Conservation (phyloP, 1,284 basidiomycete species). For the Xerocomus amazonicus region DNA sequence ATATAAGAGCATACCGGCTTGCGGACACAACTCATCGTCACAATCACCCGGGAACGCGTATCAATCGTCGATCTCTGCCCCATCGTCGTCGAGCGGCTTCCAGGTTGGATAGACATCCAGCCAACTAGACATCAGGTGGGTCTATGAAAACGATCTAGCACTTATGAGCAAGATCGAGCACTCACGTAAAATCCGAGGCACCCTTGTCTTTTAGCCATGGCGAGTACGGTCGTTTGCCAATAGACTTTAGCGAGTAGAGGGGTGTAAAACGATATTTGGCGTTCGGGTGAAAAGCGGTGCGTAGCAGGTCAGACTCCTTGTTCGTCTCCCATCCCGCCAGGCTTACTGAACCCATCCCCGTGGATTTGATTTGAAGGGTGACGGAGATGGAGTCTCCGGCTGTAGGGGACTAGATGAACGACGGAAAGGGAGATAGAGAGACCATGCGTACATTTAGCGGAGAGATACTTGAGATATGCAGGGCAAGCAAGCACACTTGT, state of each 20-base stretch:
- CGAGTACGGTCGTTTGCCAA: neutral
- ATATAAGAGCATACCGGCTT: too few species aligned
- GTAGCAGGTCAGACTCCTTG: conserved; percentile 8
- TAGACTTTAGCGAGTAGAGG: conserved; percentile 6
- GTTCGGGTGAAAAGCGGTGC: conserved; percentile 3
- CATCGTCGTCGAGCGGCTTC: conserved; percentile 14
- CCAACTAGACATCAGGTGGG: conserved; percentile 4
- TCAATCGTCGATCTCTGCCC: conserved; percentile 2
- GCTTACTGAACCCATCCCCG: neutral
- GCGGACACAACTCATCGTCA: too few species aligned
- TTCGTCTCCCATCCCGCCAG: conserved; percentile 14
- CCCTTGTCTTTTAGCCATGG: neutral
- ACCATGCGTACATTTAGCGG: conserved; percentile 9
- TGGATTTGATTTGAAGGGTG: neutral
- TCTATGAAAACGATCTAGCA: neutral
- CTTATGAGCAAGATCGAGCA: neutral
- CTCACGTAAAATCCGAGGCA: neutral
- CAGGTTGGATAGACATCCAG: conserved; percentile 9
- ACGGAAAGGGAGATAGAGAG: neutral
- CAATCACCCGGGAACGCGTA: neutral
- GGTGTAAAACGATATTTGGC: conserved; percentile 8
- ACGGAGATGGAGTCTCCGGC: conserved; percentile 9
- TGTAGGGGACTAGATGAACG: neutral
- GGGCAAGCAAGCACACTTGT: conserved; percentile 13
- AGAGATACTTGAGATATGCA: conserved; percentile 19